These are phyloP conservation scores for Hippophae tibetana DNA, from an alignment of 306 rosid species.

Conservation along the genomic window DNA sequence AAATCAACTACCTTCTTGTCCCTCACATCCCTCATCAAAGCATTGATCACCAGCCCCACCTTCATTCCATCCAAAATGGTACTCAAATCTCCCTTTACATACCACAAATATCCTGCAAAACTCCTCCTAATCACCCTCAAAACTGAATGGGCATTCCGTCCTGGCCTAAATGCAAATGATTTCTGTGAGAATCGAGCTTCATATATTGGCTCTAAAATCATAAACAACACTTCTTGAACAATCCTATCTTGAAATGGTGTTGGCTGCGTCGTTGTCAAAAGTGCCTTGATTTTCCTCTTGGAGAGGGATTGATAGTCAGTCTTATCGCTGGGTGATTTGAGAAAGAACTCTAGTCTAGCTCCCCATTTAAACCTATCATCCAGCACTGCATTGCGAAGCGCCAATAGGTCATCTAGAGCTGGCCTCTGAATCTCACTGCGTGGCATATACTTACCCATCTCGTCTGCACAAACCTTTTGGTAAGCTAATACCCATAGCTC, in stretches of 20 bases:
- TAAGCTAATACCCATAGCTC: conserved; percentile 87
- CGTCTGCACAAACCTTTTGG: conserved; percentile 77
- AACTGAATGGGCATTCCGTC: conserved; percentile 68
- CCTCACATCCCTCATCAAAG: conserved; percentile 83
- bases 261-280: conserved; percentile 67
- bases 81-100: conserved; percentile 74
- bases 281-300: conserved; percentile 61
- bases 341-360: conserved; percentile 52
- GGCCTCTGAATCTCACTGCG: conserved; percentile 46
- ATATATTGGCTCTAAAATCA: conserved; percentile 78
- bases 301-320: conserved; percentile 64
- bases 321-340: conserved; percentile 64
- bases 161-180: conserved; percentile 68
- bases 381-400: conserved; percentile 76
- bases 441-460: conserved; percentile 71
- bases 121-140: conserved; percentile 70
- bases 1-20: conserved; percentile 75
- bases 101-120: conserved; percentile 87
- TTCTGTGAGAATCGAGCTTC: conserved; percentile 66
- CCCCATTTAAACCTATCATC: conserved; percentile 84
- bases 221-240: conserved; percentile 71
- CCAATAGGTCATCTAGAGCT: conserved; percentile 59
- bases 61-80: conserved; percentile 74
- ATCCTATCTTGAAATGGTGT: conserved; percentile 79
- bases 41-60: conserved; percentile 62